Conservation (phyloP, 768 basidiomycete species). For the Lactarius hatsudake region DNA sequence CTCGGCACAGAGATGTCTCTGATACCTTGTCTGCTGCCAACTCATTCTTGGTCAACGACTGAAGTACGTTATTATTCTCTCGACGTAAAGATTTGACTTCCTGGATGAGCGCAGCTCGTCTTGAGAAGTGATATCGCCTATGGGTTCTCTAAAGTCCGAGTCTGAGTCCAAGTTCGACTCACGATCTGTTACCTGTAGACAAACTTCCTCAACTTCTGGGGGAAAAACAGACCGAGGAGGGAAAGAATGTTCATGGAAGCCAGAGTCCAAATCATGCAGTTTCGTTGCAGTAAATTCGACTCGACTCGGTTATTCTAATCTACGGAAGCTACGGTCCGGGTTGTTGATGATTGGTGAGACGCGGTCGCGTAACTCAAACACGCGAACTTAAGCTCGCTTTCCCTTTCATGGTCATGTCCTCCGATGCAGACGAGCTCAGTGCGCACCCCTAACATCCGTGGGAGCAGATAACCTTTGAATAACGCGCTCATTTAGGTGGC, state of each 20-base stretch:
- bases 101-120: slow-evolving; percentile 31
- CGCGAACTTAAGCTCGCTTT: background rate
- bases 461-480: slow-evolving; percentile 7
- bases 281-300: too few species aligned
- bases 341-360: slow-evolving; percentile 20
- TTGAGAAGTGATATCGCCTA: slow-evolving; percentile 27
- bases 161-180: too few species aligned
- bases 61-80: slow-evolving; percentile 25
- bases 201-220: too few species aligned
- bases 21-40: slow-evolving; percentile 54
- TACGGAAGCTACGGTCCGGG: slow-evolving; percentile 10
- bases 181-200: too few species aligned
- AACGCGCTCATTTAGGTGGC: slow-evolving; percentile 21
- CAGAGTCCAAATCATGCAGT: too few species aligned
- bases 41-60: slow-evolving; percentile 37
- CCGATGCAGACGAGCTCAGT: slow-evolving; percentile 28
- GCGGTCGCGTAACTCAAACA: background rate
- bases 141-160: background rate
- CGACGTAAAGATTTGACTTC: slow-evolving; percentile 32
- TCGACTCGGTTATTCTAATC: background rate
- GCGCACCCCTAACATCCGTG: slow-evolving; percentile 18
- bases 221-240: too few species aligned
- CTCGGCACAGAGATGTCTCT: slow-evolving; percentile 52
- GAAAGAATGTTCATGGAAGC: too few species aligned
- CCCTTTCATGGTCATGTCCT: slow-evolving; percentile 17